Conservation (phyloP, 176 grass and related monocot genomes). For the Hsuehochloa calcarea region DNA sequence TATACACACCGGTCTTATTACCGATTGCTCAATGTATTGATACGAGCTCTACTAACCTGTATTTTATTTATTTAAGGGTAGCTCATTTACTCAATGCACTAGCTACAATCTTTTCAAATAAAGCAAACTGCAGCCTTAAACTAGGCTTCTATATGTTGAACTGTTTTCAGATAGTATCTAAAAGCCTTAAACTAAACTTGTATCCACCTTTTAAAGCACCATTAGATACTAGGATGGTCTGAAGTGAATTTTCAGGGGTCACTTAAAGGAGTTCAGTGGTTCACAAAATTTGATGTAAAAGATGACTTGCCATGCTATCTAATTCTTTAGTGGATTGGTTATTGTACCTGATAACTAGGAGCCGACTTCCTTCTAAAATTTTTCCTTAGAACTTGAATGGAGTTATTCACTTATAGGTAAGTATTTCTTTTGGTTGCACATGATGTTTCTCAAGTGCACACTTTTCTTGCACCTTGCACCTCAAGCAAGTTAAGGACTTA, state of each 20-base stretch:
- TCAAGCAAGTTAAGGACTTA: neutral
- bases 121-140: neutral
- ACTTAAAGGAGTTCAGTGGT: constrained; percentile 4
- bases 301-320: neutral
- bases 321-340: neutral
- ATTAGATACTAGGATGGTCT: neutral
- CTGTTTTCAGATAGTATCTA: neutral
- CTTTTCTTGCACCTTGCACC: neutral
- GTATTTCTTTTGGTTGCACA: neutral
- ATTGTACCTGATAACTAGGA: neutral
- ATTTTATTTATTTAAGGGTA: neutral
- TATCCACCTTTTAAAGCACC: neutral
- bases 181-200: neutral
- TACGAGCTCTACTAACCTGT: neutral
- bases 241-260: neutral
- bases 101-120: neutral
- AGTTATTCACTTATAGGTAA: neutral
- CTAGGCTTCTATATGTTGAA: neutral
- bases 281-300: neutral
- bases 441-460: neutral
- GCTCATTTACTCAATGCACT: neutral
- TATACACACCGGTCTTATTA: neutral
- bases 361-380: neutral
- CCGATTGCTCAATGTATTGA: neutral
- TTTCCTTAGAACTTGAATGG: neutral